phyloP scores from a whole-genome alignment of 2,329 filamentous ascomycete genomes.

The Ceratocystis huliohia region DNA sequence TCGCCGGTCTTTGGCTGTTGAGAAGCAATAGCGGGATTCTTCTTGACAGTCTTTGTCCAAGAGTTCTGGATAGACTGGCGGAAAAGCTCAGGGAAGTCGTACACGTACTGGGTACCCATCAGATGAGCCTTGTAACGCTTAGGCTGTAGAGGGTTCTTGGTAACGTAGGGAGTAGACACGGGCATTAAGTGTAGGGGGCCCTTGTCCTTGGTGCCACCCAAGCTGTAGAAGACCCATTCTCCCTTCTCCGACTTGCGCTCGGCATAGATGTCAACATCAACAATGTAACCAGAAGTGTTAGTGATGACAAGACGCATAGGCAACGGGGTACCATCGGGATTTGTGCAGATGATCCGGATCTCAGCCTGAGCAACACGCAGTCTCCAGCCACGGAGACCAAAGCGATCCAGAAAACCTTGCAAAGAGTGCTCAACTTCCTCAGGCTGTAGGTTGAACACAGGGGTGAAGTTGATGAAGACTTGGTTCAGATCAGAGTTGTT shows the following conservation, averaged over 20 bases:
- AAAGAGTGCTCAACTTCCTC: conserved; percentile 84
- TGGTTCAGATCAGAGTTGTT: conserved; percentile 99
- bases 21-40: conserved; percentile 59
- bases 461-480: conserved; percentile 99
- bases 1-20: conserved; percentile 78
- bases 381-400: conserved; percentile 87
- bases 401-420: conserved; percentile 89
- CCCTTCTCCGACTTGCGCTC: conserved; percentile 97
- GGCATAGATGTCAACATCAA: conserved; percentile 93
- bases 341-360: conserved; percentile 96
- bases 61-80: conserved; percentile 93
- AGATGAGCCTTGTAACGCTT: conserved; percentile 99
- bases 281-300: conserved; percentile 96
- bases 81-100: conserved; percentile 99
- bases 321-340: conserved; percentile 68
- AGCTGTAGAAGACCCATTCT: conserved; percentile 97
- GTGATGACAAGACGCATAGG: conserved; percentile 92
- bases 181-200: conserved; percentile 88
- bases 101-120: conserved; percentile 98
- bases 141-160: conserved; percentile 96
- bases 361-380: conserved; percentile 94
- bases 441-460: conserved; percentile 84
- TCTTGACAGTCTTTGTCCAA: conserved; percentile 66
- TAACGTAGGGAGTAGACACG: conserved; percentile 84
- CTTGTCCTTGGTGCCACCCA: conserved; percentile 87